These are phyloP conservation scores for Termitomyces sp. DNA, from an alignment of 768 basidiomycete species.

Conservation along the genomic window DNA sequence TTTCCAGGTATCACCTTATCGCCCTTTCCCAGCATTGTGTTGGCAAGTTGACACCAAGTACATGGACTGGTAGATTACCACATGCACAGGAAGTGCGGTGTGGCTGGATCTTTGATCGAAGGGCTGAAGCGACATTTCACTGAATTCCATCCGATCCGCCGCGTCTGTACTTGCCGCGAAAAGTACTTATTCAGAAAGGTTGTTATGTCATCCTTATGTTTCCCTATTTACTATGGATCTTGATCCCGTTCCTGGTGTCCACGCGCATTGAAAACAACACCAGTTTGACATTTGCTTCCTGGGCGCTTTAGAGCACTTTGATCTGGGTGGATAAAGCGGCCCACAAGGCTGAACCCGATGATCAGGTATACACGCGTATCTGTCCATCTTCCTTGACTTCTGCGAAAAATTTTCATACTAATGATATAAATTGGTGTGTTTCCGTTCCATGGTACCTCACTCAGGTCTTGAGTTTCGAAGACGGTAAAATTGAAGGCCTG, in stretches of 20 bases:
- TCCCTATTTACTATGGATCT: neutral
- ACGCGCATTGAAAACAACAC: neutral
- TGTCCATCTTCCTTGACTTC: neutral
- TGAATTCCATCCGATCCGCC: neutral
- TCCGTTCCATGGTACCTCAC: neutral
- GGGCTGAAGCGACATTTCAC: neutral
- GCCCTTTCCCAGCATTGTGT: neutral
- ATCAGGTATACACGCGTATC: neutral
- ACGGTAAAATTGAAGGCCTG: neutral
- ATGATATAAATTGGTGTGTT: neutral
- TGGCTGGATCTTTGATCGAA: conserved; percentile 11
- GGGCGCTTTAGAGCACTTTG: neutral
- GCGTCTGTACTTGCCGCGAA: neutral
- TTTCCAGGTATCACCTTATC: neutral
- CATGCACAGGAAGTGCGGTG: neutral
- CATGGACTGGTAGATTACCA: neutral
- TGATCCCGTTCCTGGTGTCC: neutral
- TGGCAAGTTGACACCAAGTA: neutral
- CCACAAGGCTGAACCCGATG: neutral
- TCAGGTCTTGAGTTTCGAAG: neutral
- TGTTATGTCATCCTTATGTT: neutral
- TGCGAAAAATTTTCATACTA: neutral
- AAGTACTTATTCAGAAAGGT: neutral
- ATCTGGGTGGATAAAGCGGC: too few relatives aligned
- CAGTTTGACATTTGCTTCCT: neutral